phyloP scores from a whole-genome alignment of 768 basidiomycete species.

The Arthromyces matolae region DNA sequence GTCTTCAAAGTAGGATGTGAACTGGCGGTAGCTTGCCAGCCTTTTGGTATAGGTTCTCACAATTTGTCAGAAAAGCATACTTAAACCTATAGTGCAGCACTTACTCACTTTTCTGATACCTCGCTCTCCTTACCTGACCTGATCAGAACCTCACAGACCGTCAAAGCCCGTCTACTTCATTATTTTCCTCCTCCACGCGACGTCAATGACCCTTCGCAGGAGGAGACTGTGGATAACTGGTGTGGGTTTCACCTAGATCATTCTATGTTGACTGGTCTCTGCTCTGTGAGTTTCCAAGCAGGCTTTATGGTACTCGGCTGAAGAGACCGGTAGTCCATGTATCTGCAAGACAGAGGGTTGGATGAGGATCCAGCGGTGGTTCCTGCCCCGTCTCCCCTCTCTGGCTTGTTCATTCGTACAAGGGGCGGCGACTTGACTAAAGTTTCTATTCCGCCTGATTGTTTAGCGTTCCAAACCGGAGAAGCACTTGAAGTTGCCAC shows the following conservation, averaged over 20 bases:
- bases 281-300: conserved; percentile 53
- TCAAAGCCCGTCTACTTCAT: conserved; percentile 92
- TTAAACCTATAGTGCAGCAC: conserved; percentile 41
- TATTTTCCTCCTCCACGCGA: conserved; percentile 77
- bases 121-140: conserved; percentile 67
- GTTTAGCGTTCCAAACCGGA: conserved; percentile 94
- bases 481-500: conserved; percentile 93
- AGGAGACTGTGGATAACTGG: conserved; percentile 79
- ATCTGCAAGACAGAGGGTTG: conserved; percentile 53
- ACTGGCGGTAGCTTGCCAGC: conserved; percentile 85
- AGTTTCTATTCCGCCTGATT: conserved; percentile 81
- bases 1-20: conserved; percentile 81
- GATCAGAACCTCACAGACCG: conserved; percentile 74
- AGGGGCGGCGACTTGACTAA: conserved; percentile 76
- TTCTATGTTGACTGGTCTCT: conserved; percentile 86
- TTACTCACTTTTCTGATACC: conserved; percentile 60
- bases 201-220: conserved; percentile 34
- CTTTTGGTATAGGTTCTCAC: conserved; percentile 62
- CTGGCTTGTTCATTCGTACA: conserved; percentile 90
- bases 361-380: conserved; percentile 43
- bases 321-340: conserved; percentile 60
- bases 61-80: not conserved
- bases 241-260: conserved; percentile 97
- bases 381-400: conserved; percentile 64
- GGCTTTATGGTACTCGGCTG: no score